These are phyloP conservation scores for Chlorophyllum brunneum DNA, from an alignment of 768 basidiomycete species.

Conservation along the genomic window DNA sequence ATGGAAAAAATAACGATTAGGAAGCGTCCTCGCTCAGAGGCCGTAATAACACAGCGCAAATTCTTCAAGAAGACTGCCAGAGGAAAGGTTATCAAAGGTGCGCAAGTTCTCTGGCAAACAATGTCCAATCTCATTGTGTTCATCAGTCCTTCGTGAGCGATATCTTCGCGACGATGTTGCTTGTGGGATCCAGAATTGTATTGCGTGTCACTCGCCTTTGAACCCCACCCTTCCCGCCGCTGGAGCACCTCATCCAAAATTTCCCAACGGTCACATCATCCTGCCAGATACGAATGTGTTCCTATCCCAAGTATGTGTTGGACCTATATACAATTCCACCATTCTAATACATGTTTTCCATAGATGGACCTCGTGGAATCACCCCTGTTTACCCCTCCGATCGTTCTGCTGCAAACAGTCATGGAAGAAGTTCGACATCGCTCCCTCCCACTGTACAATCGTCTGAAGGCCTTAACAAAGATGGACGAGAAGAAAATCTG, in stretches of 20 bases:
- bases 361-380: slow-evolving; percentile 96
- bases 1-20: slow-evolving; percentile 66
- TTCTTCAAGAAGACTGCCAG: slow-evolving; percentile 95
- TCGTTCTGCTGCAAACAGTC: slow-evolving; percentile 92
- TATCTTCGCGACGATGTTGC: slow-evolving; percentile 90
- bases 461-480: slow-evolving; percentile 79
- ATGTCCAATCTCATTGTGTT: neutral
- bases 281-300: slow-evolving; percentile 96
- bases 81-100: slow-evolving; percentile 93
- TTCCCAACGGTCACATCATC: slow-evolving; percentile 71
- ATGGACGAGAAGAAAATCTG: slow-evolving; percentile 84
- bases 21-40: slow-evolving; percentile 69
- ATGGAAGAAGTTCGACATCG: slow-evolving; percentile 95
- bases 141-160: slow-evolving; percentile 81
- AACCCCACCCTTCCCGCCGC: slow-evolving; percentile 49
- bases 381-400: slow-evolving; percentile 65
- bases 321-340: neutral
- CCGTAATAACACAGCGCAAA: slow-evolving; percentile 76
- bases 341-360: slow-evolving; percentile 9
- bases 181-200: slow-evolving; percentile 78
- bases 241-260: slow-evolving; percentile 59
- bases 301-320: slow-evolving; percentile 67
- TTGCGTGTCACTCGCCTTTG: slow-evolving; percentile 44
- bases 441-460: slow-evolving; percentile 88
- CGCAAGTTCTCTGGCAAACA: slow-evolving; percentile 12